phyloP scores from a whole-genome alignment of 305 asterid species.

The Fraxinus albicans region DNA sequence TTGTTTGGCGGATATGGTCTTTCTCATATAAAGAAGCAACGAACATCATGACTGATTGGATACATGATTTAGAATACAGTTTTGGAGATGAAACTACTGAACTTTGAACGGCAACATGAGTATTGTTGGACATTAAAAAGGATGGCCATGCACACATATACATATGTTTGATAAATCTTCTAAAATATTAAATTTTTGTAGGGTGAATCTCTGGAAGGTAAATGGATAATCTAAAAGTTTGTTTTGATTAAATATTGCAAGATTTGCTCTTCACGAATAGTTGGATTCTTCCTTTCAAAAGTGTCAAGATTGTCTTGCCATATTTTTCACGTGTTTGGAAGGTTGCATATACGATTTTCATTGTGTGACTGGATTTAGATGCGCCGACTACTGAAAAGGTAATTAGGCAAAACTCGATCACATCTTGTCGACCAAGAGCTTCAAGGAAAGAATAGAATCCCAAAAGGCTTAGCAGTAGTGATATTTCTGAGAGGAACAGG shows the following conservation, averaged over 20 bases:
- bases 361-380: background rate
- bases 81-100: background rate
- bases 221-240: background rate
- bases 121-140: background rate
- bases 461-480: constrained; percentile 34
- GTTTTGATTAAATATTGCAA: background rate
- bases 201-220: background rate
- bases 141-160: background rate
- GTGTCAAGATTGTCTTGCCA: background rate
- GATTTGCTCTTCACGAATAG: background rate
- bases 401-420: background rate
- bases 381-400: constrained; percentile 18
- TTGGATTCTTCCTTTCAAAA: background rate
- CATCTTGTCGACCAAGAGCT: constrained; percentile 20
- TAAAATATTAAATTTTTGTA: too few species aligned
- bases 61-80: background rate
- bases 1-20: background rate
- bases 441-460: constrained; percentile 42
- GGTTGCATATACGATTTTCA: background rate
- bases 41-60: background rate
- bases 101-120: background rate
- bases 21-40: background rate
- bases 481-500: constrained; percentile 25
- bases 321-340: background rate
- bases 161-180: too few species aligned